Percentiles rank a stretch among this genome's conserved stretches.
Evolutionary conservation across 2,329 filamentous ascomycete genomes (phyloP).

Genomic region (Fusarium coicis): DNA sequence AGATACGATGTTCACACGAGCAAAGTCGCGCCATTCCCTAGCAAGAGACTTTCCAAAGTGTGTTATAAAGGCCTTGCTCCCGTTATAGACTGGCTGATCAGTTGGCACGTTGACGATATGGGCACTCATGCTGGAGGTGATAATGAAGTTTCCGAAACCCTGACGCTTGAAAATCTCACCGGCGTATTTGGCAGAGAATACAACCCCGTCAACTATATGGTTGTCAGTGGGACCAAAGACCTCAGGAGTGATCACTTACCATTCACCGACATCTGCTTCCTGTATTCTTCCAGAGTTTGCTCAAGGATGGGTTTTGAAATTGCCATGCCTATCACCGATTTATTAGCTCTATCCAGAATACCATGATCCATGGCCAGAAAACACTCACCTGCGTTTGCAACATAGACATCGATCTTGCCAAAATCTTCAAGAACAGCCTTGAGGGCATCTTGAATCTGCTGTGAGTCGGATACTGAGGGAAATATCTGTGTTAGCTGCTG

Average conservation of each 20-base stretch:
- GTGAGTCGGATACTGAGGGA: slow-evolving; percentile 53
- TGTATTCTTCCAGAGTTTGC: slow-evolving; percentile 62
- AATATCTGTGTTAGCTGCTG: neutral
- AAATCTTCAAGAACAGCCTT: slow-evolving; percentile 38
- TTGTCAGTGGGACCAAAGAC: neutral
- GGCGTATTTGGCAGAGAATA: slow-evolving; percentile 56
- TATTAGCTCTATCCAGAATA: neutral
- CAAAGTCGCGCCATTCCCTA: slow-evolving; percentile 66
- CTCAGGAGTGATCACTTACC: slow-evolving; percentile 46
- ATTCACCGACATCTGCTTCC: slow-evolving; percentile 63
- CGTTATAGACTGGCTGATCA: slow-evolving; percentile 66
- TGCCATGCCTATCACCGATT: slow-evolving; percentile 15
- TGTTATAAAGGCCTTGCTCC: slow-evolving; percentile 63
- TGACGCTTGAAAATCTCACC: slow-evolving; percentile 57
- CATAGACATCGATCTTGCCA: slow-evolving; percentile 41
- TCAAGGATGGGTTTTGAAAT: slow-evolving; percentile 67
- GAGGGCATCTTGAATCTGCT: slow-evolving; percentile 35
- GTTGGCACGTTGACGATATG: slow-evolving; percentile 62
- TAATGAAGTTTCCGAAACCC: slow-evolving; percentile 60
- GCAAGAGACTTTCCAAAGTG: slow-evolving; percentile 66
- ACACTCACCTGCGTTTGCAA: slow-evolving; percentile 44
- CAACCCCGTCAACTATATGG: slow-evolving; percentile 58
- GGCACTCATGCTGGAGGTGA: slow-evolving; percentile 60
- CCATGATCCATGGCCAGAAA: neutral
- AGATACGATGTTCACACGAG: slow-evolving; percentile 63